Percentiles rank a stretch among this genome's conserved stretches.
Conservation (phyloP, 495 filamentous ascomycete genomes). For the Copromyces sp. region DNA sequence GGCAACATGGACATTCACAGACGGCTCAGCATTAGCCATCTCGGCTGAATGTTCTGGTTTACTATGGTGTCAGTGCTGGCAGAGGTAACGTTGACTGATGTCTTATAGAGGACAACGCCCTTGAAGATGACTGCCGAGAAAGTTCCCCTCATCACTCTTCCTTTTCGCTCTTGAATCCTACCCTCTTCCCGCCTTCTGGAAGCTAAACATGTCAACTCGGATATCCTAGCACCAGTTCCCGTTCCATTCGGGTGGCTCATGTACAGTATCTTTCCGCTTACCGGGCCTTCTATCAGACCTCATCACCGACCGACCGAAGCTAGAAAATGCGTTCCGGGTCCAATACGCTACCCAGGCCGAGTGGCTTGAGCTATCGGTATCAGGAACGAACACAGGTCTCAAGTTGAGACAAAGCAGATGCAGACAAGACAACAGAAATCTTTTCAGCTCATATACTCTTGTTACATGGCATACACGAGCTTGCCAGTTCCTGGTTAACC, state of each 20-base stretch:
- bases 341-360: neutral
- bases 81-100: slow-evolving; percentile 11
- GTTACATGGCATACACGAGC: neutral
- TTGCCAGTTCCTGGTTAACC: neutral
- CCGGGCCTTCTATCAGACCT: neutral
- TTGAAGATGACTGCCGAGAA: slow-evolving; percentile 15
- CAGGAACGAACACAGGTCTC: neutral
- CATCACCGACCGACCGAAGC: neutral
- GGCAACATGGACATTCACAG: neutral
- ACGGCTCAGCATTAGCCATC: slow-evolving; percentile 18
- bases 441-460: neutral
- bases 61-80: neutral
- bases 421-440: neutral
- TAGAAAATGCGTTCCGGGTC: neutral
- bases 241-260: neutral
- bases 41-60: slow-evolving; percentile 19
- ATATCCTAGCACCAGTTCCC: neutral
- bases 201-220: neutral
- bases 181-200: neutral
- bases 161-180: neutral
- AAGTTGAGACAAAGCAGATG: neutral
- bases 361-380: neutral
- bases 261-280: neutral
- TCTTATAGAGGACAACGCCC: neutral
- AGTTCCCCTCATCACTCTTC: slow-evolving; percentile 1